Evolutionary conservation across 768 basidiomycete genomes (phyloP).

Genomic region (Lentinula sp.): DNA sequence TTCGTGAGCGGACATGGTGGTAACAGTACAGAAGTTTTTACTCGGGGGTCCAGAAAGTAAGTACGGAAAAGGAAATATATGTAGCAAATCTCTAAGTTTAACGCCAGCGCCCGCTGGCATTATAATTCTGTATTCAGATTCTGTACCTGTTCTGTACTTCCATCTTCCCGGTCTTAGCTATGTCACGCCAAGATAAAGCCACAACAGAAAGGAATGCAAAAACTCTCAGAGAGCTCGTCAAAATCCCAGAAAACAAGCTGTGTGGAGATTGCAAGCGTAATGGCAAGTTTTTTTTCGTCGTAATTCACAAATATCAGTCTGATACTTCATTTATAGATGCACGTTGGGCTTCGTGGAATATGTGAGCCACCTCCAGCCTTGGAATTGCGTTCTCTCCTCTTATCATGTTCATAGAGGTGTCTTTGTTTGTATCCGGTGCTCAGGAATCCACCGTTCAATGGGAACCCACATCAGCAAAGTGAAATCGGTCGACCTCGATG

Average conservation of each 20-base stretch:
- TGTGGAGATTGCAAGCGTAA: slow-evolving; percentile 98
- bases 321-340: slow-evolving; percentile 55
- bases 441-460: slow-evolving; percentile 96
- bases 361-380: slow-evolving; percentile 42
- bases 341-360: slow-evolving; percentile 97
- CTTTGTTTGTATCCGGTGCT: slow-evolving; percentile 95
- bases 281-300: slow-evolving; percentile 43
- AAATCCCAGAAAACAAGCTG: slow-evolving; percentile 84
- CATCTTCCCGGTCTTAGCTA: background rate
- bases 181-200: slow-evolving; percentile 72
- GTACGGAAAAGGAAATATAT: background rate
- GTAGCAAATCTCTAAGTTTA: too few relatives aligned
- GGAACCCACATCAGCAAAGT: slow-evolving; percentile 97
- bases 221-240: slow-evolving; percentile 82
- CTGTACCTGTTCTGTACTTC: background rate
- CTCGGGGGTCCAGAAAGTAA: background rate
- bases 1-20: background rate
- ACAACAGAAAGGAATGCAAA: slow-evolving; percentile 76
- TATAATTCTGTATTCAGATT: too few relatives aligned
- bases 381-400: slow-evolving; percentile 2
- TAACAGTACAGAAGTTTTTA: background rate
- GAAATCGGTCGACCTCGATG: slow-evolving; percentile 95
- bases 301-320: slow-evolving; percentile 5
- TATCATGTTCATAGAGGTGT: slow-evolving; percentile 55
- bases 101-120: too few relatives aligned